Conservation (phyloP, 306 rosid species). For the Notholithocarpus densiflorus region DNA sequence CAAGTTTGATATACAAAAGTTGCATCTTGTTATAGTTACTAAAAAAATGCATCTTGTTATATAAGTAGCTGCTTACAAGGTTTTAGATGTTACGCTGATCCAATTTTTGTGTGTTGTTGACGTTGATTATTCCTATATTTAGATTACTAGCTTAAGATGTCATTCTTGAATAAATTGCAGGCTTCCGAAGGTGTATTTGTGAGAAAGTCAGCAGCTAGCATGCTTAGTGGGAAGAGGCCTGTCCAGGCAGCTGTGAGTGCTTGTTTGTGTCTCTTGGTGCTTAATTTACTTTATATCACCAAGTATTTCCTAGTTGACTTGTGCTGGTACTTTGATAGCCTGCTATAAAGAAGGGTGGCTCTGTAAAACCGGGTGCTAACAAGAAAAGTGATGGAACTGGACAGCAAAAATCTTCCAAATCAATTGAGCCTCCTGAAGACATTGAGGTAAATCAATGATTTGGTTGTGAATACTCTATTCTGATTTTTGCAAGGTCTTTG, state of each 20-base stretch:
- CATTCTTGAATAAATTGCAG: constrained; percentile 42
- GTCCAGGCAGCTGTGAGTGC: constrained; percentile 74
- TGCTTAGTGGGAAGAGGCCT: constrained; percentile 98
- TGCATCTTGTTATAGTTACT: too few species aligned
- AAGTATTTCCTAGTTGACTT: constrained; percentile 20
- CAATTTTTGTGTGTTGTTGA: not conserved
- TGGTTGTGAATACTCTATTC: not conserved
- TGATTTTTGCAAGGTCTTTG: not conserved
- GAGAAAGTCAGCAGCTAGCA: constrained; percentile 90
- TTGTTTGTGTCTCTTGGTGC: constrained; percentile 11
- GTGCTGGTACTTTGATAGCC: constrained; percentile 43
- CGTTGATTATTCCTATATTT: not conserved
- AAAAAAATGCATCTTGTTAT: too few species aligned
- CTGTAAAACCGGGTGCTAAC: constrained; percentile 51
- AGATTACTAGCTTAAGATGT: not conserved
- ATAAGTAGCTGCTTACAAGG: too few species aligned
- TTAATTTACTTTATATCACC: not conserved
- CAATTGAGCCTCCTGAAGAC: constrained; percentile 74
- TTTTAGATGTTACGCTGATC: too few species aligned
- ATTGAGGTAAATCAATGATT: constrained; percentile 62
- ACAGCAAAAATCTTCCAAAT: constrained; percentile 54
- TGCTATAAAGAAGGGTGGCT: constrained; percentile 60
- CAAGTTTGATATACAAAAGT: too few species aligned
- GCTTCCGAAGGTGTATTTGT: constrained; percentile 62
- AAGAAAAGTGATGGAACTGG: constrained; percentile 77